Percentiles rank a stretch among this genome's conserved stretches.
phyloP scores from a whole-genome alignment of 108 stramenopile species.

The Cyclostephanos invisitatus region DNA sequence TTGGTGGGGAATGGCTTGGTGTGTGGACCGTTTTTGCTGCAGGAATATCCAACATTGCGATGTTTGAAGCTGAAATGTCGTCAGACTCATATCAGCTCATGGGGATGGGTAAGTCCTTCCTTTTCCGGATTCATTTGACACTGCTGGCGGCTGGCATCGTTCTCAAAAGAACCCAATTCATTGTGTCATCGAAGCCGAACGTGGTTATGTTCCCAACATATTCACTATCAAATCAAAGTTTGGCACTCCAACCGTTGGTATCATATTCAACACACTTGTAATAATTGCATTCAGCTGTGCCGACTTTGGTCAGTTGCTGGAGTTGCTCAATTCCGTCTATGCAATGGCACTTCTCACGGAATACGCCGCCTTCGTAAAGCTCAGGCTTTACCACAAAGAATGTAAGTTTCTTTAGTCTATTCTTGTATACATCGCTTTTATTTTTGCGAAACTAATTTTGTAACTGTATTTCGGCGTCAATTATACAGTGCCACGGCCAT shows the following conservation, averaged over 20 bases:
- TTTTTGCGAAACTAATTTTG: neutral
- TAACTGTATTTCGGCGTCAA: neutral
- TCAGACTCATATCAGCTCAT: conserved; percentile 91
- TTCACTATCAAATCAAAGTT: conserved; percentile 74
- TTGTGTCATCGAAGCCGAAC: conserved; percentile 40
- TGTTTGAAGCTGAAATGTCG: conserved; percentile 95
- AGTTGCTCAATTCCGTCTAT: conserved; percentile 93
- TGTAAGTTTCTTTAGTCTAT: conserved; percentile 23
- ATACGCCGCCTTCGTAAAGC: conserved; percentile 92
- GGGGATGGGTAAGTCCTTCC: conserved; percentile 78
- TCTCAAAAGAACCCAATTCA: neutral
- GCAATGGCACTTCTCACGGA: conserved; percentile 84
- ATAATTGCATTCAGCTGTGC: conserved; percentile 73
- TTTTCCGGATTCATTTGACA: neutral
- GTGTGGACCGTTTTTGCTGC: conserved; percentile 92
- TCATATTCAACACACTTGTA: conserved; percentile 75
- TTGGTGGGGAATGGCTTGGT: conserved; percentile 91
- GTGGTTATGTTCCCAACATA: conserved; percentile 85
- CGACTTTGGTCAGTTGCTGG: conserved; percentile 80
- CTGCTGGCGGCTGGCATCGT: neutral
- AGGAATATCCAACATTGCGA: conserved; percentile 83
- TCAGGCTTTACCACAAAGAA: conserved; percentile 56
- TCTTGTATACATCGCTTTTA: neutral
- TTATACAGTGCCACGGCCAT: conserved; percentile 41
- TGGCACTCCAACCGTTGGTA: conserved; percentile 89